Evolutionary conservation across 371 early-diverging fungal species (phyloP).

Genomic region (Saksenaea vasiformis): DNA sequence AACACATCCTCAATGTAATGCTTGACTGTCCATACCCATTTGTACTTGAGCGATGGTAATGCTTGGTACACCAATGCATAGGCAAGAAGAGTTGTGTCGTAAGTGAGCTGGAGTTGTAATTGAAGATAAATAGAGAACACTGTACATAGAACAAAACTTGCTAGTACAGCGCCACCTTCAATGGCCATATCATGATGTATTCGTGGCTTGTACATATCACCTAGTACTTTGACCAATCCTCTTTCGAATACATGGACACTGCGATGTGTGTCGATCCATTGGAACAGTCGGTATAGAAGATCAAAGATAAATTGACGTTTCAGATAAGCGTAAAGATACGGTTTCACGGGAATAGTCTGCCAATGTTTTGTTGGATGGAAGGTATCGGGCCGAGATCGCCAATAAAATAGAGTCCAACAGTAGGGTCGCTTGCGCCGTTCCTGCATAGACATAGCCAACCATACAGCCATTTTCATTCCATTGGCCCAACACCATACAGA

Average conservation of each 20-base stretch:
- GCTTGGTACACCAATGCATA: slow-evolving; percentile 19
- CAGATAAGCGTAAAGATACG: slow-evolving; percentile 7
- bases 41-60: slow-evolving; percentile 21
- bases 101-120: slow-evolving; percentile 35
- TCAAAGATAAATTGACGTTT: slow-evolving; percentile 28
- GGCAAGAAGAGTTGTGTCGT: slow-evolving; percentile 19
- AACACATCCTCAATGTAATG: slow-evolving; percentile 31
- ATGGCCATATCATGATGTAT: background rate
- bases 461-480: slow-evolving; percentile 45
- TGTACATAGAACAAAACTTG: slow-evolving; percentile 22
- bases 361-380: background rate
- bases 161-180: background rate
- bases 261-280: slow-evolving; percentile 15
- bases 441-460: slow-evolving; percentile 39
- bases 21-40: slow-evolving; percentile 22
- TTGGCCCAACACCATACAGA: slow-evolving; percentile 34
- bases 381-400: slow-evolving; percentile 25
- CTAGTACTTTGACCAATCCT: background rate
- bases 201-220: background rate
- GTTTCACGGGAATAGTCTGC: slow-evolving; percentile 3
- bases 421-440: slow-evolving; percentile 34
- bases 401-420: slow-evolving; percentile 25
- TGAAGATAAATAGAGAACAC: slow-evolving; percentile 41
- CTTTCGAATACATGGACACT: slow-evolving; percentile 14
- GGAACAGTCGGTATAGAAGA: slow-evolving; percentile 7